Conservation (phyloP, 257 asterid genomes). For the Ocimum tenuiflorum region DNA sequence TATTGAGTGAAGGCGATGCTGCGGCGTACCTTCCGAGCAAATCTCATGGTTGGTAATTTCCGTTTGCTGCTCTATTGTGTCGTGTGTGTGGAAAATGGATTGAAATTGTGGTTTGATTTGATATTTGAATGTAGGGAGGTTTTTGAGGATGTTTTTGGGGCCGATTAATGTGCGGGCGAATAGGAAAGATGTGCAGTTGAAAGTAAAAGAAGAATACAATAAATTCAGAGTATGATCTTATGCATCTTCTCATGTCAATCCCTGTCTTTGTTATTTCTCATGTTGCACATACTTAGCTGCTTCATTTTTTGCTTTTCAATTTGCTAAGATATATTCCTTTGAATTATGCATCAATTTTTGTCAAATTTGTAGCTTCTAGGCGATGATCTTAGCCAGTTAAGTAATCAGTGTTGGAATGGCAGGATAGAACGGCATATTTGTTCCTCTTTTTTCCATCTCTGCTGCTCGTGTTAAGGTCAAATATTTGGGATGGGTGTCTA, state of each 20-base stretch:
- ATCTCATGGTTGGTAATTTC: constrained; percentile 58
- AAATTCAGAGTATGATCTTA: constrained; percentile 67
- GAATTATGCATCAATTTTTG: not conserved
- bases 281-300: not conserved
- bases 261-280: not conserved
- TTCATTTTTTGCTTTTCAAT: not conserved
- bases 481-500: constrained; percentile 84
- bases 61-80: not conserved
- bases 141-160: constrained; percentile 93
- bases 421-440: constrained; percentile 89
- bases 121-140: constrained; percentile 49
- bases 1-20: constrained; percentile 90
- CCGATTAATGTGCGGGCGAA: constrained; percentile 90
- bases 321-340: not conserved
- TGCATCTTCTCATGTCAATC: constrained; percentile 3
- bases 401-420: constrained; percentile 26
- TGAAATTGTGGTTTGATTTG: not conserved
- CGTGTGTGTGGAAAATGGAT: constrained; percentile 12
- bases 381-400: not conserved
- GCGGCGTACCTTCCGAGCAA: constrained; percentile 91
- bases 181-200: constrained; percentile 88
- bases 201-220: constrained; percentile 97
- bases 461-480: constrained; percentile 59
- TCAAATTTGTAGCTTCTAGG: constrained; percentile 7
- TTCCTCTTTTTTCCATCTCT: constrained; percentile 62